Evolutionary conservation across 2,329 filamentous ascomycete genomes (phyloP).

Genomic region (Botrytis pseudocinerea): DNA sequence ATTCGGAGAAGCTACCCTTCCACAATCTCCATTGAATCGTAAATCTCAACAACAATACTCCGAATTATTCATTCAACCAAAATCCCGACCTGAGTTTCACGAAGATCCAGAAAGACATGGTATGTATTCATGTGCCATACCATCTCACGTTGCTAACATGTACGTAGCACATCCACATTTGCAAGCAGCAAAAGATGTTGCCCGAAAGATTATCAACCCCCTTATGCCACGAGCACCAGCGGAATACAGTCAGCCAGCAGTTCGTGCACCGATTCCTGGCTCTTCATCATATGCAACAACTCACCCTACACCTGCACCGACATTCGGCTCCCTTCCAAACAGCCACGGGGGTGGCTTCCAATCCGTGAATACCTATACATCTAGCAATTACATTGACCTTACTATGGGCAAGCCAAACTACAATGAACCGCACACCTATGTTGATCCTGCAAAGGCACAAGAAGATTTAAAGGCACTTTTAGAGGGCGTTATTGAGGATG

Average conservation of each 20-base stretch:
- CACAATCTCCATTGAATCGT: conserved; percentile 39
- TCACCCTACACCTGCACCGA: conserved; percentile 32
- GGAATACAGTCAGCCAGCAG: conserved; percentile 30
- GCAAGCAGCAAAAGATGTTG: conserved; percentile 37
- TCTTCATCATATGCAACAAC: conserved; percentile 37
- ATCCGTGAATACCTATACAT: conserved; percentile 33
- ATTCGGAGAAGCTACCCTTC: conserved; percentile 39
- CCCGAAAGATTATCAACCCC: conserved; percentile 34
- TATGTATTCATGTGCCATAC: conserved; percentile 24
- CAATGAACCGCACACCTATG: conserved; percentile 39
- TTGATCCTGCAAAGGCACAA: conserved; percentile 67
- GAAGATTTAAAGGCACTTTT: conserved; percentile 80
- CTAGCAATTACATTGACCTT: conserved; percentile 39
- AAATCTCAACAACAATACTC: conserved; percentile 32
- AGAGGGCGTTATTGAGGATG: conserved; percentile 75
- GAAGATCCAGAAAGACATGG: conserved; percentile 33
- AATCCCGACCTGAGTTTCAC: conserved; percentile 39
- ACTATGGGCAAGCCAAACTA: conserved; percentile 32
- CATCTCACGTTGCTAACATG: background rate
- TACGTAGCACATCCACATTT: conserved; percentile 36
- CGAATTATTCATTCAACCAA: conserved; percentile 39
- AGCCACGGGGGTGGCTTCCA: conserved; percentile 37
- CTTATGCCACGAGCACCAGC: conserved; percentile 36
- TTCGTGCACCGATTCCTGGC: conserved; percentile 33
- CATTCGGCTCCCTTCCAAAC: conserved; percentile 39